Percentiles rank a stretch among this genome's conserved stretches.
Evolutionary conservation across 1,284 basidiomycete species (phyloP).

Genomic region (Malassezia sympodialis): DNA sequence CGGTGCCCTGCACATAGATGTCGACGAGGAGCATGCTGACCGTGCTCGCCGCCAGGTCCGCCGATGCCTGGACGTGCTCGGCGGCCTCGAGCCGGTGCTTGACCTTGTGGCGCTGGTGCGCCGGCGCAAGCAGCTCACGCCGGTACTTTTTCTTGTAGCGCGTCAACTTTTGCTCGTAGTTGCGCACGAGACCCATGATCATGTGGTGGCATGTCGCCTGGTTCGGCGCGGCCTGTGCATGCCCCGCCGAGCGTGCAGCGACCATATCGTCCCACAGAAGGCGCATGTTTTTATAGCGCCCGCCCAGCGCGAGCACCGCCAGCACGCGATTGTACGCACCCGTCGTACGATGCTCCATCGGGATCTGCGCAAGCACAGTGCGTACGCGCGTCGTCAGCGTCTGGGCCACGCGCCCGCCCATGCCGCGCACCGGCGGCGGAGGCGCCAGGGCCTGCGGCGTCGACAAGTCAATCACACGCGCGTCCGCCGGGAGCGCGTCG

Average conservation of each 20-base stretch:
- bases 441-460: conserved; percentile 8
- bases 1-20: conserved; percentile 27
- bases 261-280: conserved; percentile 29
- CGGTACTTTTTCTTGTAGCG: conserved; percentile 9
- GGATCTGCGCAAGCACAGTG: conserved; percentile 3
- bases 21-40: conserved; percentile 28
- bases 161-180: conserved; percentile 23
- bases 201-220: conserved; percentile 28
- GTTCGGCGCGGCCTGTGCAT: conserved; percentile 17
- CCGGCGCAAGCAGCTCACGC: conserved; percentile 6
- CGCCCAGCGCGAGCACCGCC: conserved; percentile 24
- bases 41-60: conserved; percentile 25
- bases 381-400: conserved; percentile 4
- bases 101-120: conserved; percentile 18
- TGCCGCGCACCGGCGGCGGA: conserved; percentile 1
- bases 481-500: not conserved
- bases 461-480: conserved; percentile 5
- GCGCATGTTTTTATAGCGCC: conserved; percentile 30
- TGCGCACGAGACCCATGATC: conserved; percentile 32
- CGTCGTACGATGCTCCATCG: not conserved
- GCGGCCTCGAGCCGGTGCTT: conserved; percentile 18
- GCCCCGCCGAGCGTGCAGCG: conserved; percentile 5
- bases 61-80: conserved; percentile 22
- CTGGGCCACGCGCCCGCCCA: conserved; percentile 2
- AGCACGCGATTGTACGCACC: conserved; percentile 33